phyloP scores from a whole-genome alignment of 208 protist species.

The Leishmania mexicana region DNA sequence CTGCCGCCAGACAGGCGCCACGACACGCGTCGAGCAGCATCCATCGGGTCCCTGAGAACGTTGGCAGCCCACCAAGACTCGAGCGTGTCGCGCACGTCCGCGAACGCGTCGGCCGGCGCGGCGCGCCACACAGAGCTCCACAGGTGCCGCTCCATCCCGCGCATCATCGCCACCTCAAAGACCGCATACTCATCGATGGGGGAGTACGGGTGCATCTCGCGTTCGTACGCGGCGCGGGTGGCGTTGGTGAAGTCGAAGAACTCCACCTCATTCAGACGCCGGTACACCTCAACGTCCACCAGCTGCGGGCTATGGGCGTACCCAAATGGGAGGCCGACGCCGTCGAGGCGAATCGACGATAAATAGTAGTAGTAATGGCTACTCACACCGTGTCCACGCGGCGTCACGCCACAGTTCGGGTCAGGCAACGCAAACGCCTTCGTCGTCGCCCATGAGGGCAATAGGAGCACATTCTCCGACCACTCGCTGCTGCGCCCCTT shows the following conservation, averaged over 20 bases:
- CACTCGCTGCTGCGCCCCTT: not conserved
- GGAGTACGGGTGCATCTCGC: constrained; percentile 35
- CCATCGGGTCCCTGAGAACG: not conserved
- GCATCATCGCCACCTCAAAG: constrained; percentile 26
- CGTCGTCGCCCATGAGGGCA: constrained; percentile 15
- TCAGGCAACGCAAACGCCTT: constrained; percentile 19
- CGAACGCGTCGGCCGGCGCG: not conserved
- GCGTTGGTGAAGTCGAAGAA: constrained; percentile 25
- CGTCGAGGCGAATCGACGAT: constrained; percentile 21
- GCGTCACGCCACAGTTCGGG: not conserved
- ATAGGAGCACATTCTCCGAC: not conserved
- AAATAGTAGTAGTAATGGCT: constrained; percentile 28
- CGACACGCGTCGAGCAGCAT: not conserved
- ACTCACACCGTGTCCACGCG: constrained; percentile 17
- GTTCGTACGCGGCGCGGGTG: constrained; percentile 27
- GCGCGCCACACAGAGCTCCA: constrained; percentile 19
- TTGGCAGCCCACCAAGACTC: constrained; percentile 12
- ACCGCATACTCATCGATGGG: constrained; percentile 29
- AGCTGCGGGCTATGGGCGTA: constrained; percentile 36
- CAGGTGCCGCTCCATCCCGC: constrained; percentile 16
- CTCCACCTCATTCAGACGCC: constrained; percentile 28
- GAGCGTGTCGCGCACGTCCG: constrained; percentile 8
- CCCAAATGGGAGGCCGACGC: constrained; percentile 23
- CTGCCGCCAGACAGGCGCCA: not conserved
- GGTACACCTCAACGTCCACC: constrained; percentile 23